Evolutionary conservation across 129 eudicot species (phyloP), one percentile per base, ranked within the genome.

Genomic region (Apium graveolens): DNA sequence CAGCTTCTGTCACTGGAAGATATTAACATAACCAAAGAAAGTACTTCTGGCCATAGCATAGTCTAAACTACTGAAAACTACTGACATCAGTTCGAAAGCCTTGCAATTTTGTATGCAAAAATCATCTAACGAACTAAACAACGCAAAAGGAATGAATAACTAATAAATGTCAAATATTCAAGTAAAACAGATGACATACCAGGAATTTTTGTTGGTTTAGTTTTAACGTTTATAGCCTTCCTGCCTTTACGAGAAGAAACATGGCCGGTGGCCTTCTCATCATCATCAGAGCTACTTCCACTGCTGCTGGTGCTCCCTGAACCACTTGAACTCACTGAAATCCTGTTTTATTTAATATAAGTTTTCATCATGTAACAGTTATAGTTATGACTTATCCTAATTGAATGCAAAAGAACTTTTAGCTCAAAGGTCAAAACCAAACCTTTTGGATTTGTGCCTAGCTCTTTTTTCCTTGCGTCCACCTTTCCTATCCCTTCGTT

Each of bases 231-330:
- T 51, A 62, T 12, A 51, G 38, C 11, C 5, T 55, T 75, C 32
- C 80, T 49, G 27, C 73, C 72, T 71, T 82, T 89, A 44, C 74
- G 84, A 11, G 79, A 39, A 76, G 83, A 82, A 76, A 57, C 80
- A 42, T 79, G 85, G 45, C 74, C 83, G 13, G 70, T 83, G 76
- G 81, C 77, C 74, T 80, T 88, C 62, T 86, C 90, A 73, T 88
- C 90, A 73, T 88, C 91, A 80, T 88, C 98, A 82, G 97, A 91
- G 79, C 89, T 80, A 76, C 90, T 83, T 60, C 87, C 84, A 48
- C 90, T 81, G 46, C 73, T 60, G 70, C 90, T 89, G 70, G 78
- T 81, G 70, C 92, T 88, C 48, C 81, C 85, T 60, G 95, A 66
- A 74, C 82, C 90, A 84, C 92, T 93, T 71, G 97, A 90, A 83